Base-by-base conservation (phyloP, 139 green algal genomes). In the Chlamydomonas sphaeroides region DNA sequence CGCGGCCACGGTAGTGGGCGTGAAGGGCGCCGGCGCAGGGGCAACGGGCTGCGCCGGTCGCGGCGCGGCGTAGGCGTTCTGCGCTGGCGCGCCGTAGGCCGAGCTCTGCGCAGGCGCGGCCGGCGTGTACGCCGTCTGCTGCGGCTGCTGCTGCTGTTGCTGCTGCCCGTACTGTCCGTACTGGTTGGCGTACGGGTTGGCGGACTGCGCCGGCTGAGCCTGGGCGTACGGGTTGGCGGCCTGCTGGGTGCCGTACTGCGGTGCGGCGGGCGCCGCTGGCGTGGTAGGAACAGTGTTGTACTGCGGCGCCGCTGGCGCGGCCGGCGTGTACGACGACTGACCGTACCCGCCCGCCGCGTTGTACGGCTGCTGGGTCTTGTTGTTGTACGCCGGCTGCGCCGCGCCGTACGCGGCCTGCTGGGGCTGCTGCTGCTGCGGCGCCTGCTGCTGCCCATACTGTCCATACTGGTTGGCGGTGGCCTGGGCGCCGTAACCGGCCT, bases 1-100 rank as follows among this genome's bases (percentile, higher is more conserved):
- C 18, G 85, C 61, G 15, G 79, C 38, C 0, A 77, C 75, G 20
- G 83, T 65, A 17, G 86, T 87, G 56, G 88, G 88, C 38, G 79
- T 86, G 65, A 89, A 90, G 14, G 71, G 65, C 11, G 79, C 45
- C 36, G 75, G 65, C n/a, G 80, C 68, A 30, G 81, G 61, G 35
- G 84, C 48, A 28, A 68, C 45, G 36, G 65, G 57, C 45, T 79
- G 63, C 15, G 75, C 67, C 0, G 83, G 45, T 35, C 68, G 80
- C 26, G 39, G 63, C 41, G 70, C 57, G 25, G 10, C 11, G 45
- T 53, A 53, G 45, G 45, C 45, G 45, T 53, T 53, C 28, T 41
- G 61, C n/a, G n/a, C n/a, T n/a, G 39, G 63, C 41, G 70, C 57
- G 25, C 14, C 11, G 45, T 53, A 53, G 45, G 45, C 45, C 11